These are phyloP conservation scores for Spathaspora hagerdaliae DNA, from an alignment of 805 yeast genomes.

Conservation along the genomic window DNA sequence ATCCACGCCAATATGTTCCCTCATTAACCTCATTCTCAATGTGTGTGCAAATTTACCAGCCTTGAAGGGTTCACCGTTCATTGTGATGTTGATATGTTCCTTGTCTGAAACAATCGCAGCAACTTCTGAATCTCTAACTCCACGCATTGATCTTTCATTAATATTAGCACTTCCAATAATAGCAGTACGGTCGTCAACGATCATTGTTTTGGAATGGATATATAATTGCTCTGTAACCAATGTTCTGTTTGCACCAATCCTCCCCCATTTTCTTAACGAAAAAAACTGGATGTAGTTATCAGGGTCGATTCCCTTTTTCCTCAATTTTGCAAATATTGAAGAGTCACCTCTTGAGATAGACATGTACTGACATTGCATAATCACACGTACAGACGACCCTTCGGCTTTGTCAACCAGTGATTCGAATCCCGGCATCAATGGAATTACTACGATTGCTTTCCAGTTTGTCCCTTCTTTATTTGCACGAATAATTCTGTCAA, in stretches of 20 bases:
- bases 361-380: slow-evolving; percentile 94
- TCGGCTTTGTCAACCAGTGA: slow-evolving; percentile 90
- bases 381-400: slow-evolving; percentile 91
- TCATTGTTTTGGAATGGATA: slow-evolving; percentile 87
- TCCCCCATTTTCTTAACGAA: slow-evolving; percentile 94
- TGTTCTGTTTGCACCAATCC: slow-evolving; percentile 69
- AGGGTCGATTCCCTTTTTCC: slow-evolving; percentile 79
- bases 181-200: slow-evolving; percentile 90
- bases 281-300: slow-evolving; percentile 88
- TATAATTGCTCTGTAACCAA: slow-evolving; percentile 88
- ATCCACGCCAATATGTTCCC: slow-evolving; percentile 94
- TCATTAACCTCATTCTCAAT: slow-evolving; percentile 84
- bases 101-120: slow-evolving; percentile 87
- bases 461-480: slow-evolving; percentile 71
- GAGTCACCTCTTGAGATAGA: slow-evolving; percentile 87
- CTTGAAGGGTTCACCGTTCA: slow-evolving; percentile 78
- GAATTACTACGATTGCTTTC: slow-evolving; percentile 90
- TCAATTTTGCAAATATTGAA: slow-evolving; percentile 79
- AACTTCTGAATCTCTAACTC: slow-evolving; percentile 89
- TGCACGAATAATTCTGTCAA: slow-evolving; percentile 92
- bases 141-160: slow-evolving; percentile 94
- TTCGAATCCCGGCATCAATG: slow-evolving; percentile 96
- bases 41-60: slow-evolving; percentile 91
- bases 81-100: slow-evolving; percentile 59
- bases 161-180: slow-evolving; percentile 97